Conservation (phyloP, 2,329 filamentous ascomycete genomes). For the Penicillium sp. region DNA sequence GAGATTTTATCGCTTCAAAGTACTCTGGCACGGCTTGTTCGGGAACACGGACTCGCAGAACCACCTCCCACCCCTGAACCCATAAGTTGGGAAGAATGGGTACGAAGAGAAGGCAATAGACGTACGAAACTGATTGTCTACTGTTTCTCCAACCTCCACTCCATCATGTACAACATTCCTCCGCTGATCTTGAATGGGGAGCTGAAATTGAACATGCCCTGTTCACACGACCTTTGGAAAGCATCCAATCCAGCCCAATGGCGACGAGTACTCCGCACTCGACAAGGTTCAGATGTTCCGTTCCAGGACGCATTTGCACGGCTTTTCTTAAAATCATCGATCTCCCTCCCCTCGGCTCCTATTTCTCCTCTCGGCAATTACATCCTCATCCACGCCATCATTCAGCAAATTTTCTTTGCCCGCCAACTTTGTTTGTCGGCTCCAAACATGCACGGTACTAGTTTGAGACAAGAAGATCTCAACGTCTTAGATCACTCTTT, state of each 20-base stretch:
- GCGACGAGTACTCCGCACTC: slow-evolving; percentile 40
- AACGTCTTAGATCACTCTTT: slow-evolving; percentile 48
- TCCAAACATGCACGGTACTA: slow-evolving; percentile 42
- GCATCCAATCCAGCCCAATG: slow-evolving; percentile 52
- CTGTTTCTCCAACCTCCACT: slow-evolving; percentile 60
- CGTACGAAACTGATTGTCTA: slow-evolving; percentile 58
- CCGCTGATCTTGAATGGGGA: slow-evolving; percentile 57
- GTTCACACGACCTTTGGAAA: slow-evolving; percentile 55
- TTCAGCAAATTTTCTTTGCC: slow-evolving; percentile 55
- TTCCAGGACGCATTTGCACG: slow-evolving; percentile 48
- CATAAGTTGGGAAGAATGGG: slow-evolving; percentile 55
- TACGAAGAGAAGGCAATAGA: slow-evolving; percentile 52
- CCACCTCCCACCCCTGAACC: slow-evolving; percentile 34
- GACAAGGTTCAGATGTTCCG: slow-evolving; percentile 35
- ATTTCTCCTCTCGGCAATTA: slow-evolving; percentile 55
- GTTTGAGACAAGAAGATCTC: slow-evolving; percentile 46
- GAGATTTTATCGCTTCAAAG: slow-evolving; percentile 59
- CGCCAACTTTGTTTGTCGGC: slow-evolving; percentile 49
- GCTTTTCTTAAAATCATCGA: slow-evolving; percentile 41
- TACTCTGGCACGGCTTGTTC: slow-evolving; percentile 54
- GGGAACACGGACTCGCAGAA: slow-evolving; percentile 52
- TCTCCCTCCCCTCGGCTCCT: slow-evolving; percentile 33
- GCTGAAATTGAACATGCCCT: slow-evolving; percentile 54
- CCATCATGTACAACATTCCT: slow-evolving; percentile 61
- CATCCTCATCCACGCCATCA: slow-evolving; percentile 54